These are phyloP conservation scores for Geranomyces michiganensis DNA, from an alignment of 192 early-diverging fungal genomes.

Conservation along the genomic window DNA sequence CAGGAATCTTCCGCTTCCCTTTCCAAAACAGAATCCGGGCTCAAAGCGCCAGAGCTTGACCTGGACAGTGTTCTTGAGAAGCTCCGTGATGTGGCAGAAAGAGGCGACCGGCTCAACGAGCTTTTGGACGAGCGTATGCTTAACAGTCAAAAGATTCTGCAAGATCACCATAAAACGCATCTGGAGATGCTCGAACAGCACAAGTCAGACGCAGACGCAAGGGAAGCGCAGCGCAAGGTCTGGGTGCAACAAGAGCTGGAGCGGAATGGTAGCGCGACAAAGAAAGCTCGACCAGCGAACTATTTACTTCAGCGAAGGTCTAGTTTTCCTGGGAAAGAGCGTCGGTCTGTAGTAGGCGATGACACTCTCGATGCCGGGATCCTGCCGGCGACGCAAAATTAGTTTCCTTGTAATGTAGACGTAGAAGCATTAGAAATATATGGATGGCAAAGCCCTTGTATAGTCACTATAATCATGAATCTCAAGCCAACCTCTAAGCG, in stretches of 20 bases:
- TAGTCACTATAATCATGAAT: neutral
- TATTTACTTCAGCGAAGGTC: neutral
- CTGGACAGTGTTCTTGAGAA: conserved; percentile 30
- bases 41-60: neutral
- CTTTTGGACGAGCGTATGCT: conserved; percentile 28
- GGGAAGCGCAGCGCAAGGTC: neutral
- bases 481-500: conserved; percentile 37
- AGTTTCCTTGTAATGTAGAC: neutral
- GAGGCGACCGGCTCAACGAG: conserved; percentile 12
- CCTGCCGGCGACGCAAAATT: neutral
- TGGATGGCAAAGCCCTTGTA: neutral
- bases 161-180: conserved; percentile 24
- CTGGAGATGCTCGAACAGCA: conserved; percentile 23
- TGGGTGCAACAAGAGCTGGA: neutral
- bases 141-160: conserved; percentile 28
- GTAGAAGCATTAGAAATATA: neutral
- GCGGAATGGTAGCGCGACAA: neutral
- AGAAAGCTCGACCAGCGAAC: neutral
- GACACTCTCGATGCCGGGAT: neutral
- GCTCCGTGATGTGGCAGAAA: conserved; percentile 30
- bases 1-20: neutral
- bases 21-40: neutral
- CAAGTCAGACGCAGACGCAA: conserved; percentile 15
- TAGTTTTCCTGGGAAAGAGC: conserved; percentile 3
- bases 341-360: neutral